Conservation (phyloP, 345 rosid genomes). For the Eucalyptus dawsonii region DNA sequence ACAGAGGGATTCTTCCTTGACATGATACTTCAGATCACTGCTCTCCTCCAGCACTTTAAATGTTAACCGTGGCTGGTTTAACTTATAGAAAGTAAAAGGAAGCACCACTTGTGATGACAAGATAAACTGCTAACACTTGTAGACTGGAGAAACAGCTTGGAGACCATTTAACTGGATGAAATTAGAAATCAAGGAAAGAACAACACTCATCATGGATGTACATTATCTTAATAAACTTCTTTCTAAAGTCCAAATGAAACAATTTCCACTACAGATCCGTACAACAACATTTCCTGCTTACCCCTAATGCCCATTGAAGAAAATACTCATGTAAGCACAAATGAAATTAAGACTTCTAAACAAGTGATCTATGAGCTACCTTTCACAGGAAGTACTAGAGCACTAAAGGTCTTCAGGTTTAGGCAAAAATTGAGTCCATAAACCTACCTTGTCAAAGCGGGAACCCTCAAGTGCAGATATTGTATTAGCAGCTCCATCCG, state of each 20-base stretch:
- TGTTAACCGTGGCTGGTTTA: not conserved
- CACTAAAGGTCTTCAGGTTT: not conserved
- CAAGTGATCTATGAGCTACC: not conserved
- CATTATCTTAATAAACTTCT: not conserved
- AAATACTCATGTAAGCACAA: not conserved
- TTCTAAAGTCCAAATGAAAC: not conserved
- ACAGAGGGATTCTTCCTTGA: not conserved
- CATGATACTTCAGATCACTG: not conserved
- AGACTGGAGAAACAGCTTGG: not conserved
- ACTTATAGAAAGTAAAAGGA: not conserved
- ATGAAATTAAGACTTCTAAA: not conserved
- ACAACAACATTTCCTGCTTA: not conserved
- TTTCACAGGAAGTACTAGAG: not conserved
- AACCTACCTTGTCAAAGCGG: slow-evolving; percentile 89
- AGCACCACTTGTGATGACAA: not conserved
- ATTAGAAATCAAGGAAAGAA: not conserved
- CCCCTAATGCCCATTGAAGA: not conserved
- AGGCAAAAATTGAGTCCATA: not conserved
- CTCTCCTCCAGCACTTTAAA: not conserved
- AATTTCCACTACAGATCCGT: not conserved
- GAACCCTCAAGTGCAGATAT: slow-evolving; percentile 61
- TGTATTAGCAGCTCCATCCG: slow-evolving; percentile 58
- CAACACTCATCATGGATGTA: not conserved
- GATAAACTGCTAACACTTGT: not conserved
- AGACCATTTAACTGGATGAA: not conserved